Evolutionary conservation across 768 basidiomycete genomes (phyloP), one percentile per base, ranked within the genome.

Genomic region (Albatrellus ellisii): DNA sequence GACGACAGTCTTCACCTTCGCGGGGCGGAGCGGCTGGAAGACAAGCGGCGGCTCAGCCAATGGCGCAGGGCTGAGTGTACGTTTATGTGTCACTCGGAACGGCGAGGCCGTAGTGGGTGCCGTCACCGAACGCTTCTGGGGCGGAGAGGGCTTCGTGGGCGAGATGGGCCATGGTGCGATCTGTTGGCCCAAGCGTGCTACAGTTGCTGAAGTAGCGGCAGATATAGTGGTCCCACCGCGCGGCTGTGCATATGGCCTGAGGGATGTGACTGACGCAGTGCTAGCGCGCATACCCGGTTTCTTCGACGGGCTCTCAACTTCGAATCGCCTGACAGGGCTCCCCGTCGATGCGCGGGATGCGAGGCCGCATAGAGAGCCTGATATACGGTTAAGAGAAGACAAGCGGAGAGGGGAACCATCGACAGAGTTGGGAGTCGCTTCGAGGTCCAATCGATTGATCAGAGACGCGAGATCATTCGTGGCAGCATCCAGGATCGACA

Each of bases 401-500:
- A 49, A 43, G 28, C 43, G 41, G 15, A 54, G 45, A 14, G 62
- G 59, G 0, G 67, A 65, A 25, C 58, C 61, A 20, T 60, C 58
- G 18, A 67, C 58, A 2, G 74, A 67, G 2, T 59, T 58, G 0
- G 84, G 85, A 0, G 86, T 88, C 4, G 82, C 81, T 54, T 85
- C 75, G 3, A 89, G 64, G 49, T 87, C 81, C n/a, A 89, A 66
- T n/a, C 72, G 70, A 47, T 78, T 82, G 56, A 89, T 83, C 3
- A 89, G 62, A 42, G 73, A 73, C 0, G 80, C 85, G 3, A 89
- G 69, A 31, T 88, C 85, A 39, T 83, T 75, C 1, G 85, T 88
- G 0, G 81, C 85, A 0, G 82, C 81, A 47, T 79, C 79, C n/a
- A 87, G 62, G 24, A 84, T 69, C 0, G 77, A 81, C 1, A 85